Evolutionary conservation across 495 filamentous ascomycete genomes (phyloP), one percentile per base, ranked within the genome.

Genomic region (Xylaria acuta): DNA sequence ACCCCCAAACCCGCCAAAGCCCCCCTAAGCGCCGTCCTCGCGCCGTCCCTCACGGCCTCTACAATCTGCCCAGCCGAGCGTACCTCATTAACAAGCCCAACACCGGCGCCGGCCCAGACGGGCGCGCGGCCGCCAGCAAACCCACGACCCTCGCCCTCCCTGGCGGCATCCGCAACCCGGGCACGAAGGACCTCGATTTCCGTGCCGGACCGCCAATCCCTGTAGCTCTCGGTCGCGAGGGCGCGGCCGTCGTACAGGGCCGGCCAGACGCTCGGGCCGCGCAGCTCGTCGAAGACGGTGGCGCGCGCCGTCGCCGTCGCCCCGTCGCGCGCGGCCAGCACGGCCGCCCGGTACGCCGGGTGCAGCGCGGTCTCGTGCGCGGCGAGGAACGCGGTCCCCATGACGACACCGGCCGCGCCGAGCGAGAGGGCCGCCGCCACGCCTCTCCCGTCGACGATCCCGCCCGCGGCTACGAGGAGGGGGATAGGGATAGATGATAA

Each of bases 361-460:
- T 59, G 56, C 16, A 59, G 27, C 18, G 56, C 8, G 14, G 56
- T 59, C 30, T 59, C 56, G 8, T 9, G 56, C 5, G 56, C 56
- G 2, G 56, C 56, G 56, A 59, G 56, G 32, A 59, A 59, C 56
- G 16, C 32, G 1, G 64, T 67, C 7, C 64, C 64, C 64, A 67
- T 67, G 20, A 40, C 32, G 6, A 41, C 32, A 5, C 64, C 64
- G 1, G 9, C 32, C 5, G 64, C 64, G 5, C 64, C 64, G 0
- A 67, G 64, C 27, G 47, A 14, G 7, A 67, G n/a, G 18, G 64
- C 64, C 0, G 64, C 64, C n/a, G 64, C 64, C 0, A 20, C 32
- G 4, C 45, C 45, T 14, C 5, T 22, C 9, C 64, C 64, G 18
- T 67, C n/a, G 47, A 54, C 64, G 34, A 67, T 67, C 1, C 64